Conservation (phyloP, 2,329 filamentous ascomycete species). For the Talaromyces marneffei region DNA sequence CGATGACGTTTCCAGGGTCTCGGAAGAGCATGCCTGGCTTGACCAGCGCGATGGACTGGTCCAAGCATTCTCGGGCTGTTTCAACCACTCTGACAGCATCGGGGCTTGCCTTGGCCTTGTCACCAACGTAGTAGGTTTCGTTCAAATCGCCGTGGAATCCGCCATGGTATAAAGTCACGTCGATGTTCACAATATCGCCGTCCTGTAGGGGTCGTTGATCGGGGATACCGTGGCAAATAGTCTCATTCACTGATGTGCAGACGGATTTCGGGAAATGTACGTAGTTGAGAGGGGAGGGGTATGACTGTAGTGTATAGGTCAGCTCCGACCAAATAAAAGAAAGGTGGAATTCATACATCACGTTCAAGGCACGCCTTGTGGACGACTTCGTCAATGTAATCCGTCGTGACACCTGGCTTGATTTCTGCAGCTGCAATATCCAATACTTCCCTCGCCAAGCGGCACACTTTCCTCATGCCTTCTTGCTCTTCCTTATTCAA, state of each 20-base stretch:
- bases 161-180: conserved; percentile 87
- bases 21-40: conserved; percentile 91
- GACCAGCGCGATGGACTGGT: conserved; percentile 84
- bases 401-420: conserved; percentile 89
- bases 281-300: conserved; percentile 93
- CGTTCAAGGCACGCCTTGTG: conserved; percentile 92
- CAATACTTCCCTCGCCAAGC: conserved; percentile 79
- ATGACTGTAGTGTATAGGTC: conserved; percentile 55
- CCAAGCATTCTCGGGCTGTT: conserved; percentile 78
- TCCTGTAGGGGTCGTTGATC: conserved; percentile 82
- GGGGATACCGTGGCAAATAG: conserved; percentile 97
- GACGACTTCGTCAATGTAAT: conserved; percentile 89
- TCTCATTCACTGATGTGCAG: conserved; percentile 92
- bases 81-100: conserved; percentile 89
- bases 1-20: conserved; percentile 89
- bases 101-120: conserved; percentile 74
- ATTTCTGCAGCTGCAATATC: conserved; percentile 81
- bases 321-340: conserved; percentile 13
- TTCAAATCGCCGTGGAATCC: conserved; percentile 96
- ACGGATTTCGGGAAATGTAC: conserved; percentile 96
- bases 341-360: conserved; percentile 57
- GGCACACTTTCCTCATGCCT: conserved; percentile 88
- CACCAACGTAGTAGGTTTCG: conserved; percentile 97
- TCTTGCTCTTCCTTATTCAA: conserved; percentile 75
- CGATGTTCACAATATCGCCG: conserved; percentile 95